Base-by-base conservation (phyloP, 768 basidiomycete species). In the Podaxis pistillaris region DNA sequence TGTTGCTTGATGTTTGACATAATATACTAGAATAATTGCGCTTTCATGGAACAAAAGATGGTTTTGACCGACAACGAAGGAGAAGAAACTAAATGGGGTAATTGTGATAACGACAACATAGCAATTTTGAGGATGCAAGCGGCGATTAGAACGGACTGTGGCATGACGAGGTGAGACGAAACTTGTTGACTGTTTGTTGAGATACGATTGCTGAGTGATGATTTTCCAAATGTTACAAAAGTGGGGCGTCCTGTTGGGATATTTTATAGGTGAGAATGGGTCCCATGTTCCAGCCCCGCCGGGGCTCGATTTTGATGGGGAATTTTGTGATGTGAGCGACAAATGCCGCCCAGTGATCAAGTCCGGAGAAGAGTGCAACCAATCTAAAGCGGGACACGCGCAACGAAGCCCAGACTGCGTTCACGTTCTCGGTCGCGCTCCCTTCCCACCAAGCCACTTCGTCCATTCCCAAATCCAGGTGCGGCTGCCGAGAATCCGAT, bases 381-480 rank as follows among this genome's bases (percentile, higher is more conserved):
- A 17, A 41, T 30, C 50, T 58, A 64, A 11, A 55, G 44, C 11
- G 59, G 59, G n/a, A 60, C 30, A 30, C 50, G 59, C 40, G 38
- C 33, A 17, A 54, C 51, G 11, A 60, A 53, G 28, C 59, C 59
- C 28, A 60, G 46, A 52, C 55, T 56, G 54, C 56, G 55, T 49
- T 54, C 58, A 12, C 64, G 61, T 67, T 80, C 80, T 36, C 60
- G 52, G 19, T 55, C 68, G 24, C 76, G 73, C 68, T 80, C 80
- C 30, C 82, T 74, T 59, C 78, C 75, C 56, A 83, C 65, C 55
- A 90, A 71, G 6, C 88, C 89, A 65, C 87, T 90, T 56, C 88
- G 82, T 57, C 88, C 88, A 46, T 75, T 76, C 4, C 87, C 88
- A 63, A 75, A 85, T 8, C 88, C 88, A 40, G 88, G 88, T 2